Evolutionary conservation across 1,284 basidiomycete genomes (phyloP).

Genomic region (Ustilago xerochloae): DNA sequence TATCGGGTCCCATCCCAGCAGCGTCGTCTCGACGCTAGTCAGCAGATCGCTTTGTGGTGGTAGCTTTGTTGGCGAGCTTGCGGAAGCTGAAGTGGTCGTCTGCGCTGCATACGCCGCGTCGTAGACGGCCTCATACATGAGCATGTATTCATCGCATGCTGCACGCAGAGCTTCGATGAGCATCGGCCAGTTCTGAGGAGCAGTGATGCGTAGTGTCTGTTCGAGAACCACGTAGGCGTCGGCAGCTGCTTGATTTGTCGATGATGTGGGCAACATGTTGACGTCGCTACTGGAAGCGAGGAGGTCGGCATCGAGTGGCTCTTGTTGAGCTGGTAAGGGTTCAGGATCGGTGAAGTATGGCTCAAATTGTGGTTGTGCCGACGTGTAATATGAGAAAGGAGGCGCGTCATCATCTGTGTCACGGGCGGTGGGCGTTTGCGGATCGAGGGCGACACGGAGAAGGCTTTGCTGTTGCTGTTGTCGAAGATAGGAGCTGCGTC

Average conservation of each 20-base stretch:
- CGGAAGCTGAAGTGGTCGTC: background rate
- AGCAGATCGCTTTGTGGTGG: slow-evolving; percentile 18
- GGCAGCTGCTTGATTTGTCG: background rate
- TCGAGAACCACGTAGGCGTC: slow-evolving; percentile 27
- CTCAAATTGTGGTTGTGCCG: slow-evolving; percentile 14
- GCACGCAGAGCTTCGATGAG: slow-evolving; percentile 28
- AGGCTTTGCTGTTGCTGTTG: slow-evolving; percentile 32
- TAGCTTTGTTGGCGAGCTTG: background rate
- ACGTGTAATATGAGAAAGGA: slow-evolving; percentile 5
- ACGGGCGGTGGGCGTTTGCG: slow-evolving; percentile 1
- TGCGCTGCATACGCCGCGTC: slow-evolving; percentile 18
- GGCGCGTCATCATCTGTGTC: slow-evolving; percentile 9
- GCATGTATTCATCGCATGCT: slow-evolving; percentile 37
- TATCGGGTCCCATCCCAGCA: slow-evolving; percentile 39
- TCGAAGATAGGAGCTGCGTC: slow-evolving; percentile 42
- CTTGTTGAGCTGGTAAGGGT: background rate
- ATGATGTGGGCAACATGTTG: background rate
- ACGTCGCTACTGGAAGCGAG: background rate
- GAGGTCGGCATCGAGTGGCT: background rate
- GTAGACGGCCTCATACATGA: slow-evolving; percentile 39
- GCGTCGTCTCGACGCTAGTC: slow-evolving; percentile 23
- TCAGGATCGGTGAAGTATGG: slow-evolving; percentile 29
- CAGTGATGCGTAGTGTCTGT: slow-evolving; percentile 31
- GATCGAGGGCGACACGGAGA: slow-evolving; percentile 16
- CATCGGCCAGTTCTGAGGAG: slow-evolving; percentile 44